phyloP scores from a whole-genome alignment of 2,329 filamentous ascomycete species.

The Lachnellula subtilissima region DNA sequence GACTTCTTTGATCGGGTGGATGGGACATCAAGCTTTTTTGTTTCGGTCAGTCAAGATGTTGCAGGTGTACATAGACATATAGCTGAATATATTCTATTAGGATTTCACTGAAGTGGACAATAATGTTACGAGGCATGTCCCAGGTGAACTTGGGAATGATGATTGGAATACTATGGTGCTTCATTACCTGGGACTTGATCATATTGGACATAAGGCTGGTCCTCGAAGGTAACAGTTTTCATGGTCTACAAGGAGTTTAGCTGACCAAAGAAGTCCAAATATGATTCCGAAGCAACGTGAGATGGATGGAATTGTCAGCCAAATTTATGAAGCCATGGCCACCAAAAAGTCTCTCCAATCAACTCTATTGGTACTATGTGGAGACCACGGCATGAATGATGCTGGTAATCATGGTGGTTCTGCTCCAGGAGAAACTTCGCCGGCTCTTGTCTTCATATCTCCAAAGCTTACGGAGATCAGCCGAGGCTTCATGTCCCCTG shows the following conservation, averaged over 20 bases:
- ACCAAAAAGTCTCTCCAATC: conserved; percentile 65
- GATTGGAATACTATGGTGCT: conserved; percentile 95
- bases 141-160: conserved; percentile 64
- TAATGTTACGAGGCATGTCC: conserved; percentile 90
- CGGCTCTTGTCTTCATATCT: conserved; percentile 85
- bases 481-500: conserved; percentile 44
- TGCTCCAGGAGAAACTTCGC: conserved; percentile 87
- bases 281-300: conserved; percentile 92
- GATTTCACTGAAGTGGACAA: conserved; percentile 98
- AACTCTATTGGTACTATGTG: conserved; percentile 79
- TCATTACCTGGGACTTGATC: conserved; percentile 92
- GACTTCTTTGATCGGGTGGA: conserved; percentile 80
- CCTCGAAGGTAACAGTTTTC: conserved; percentile 60
- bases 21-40: conserved; percentile 96
- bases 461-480: conserved; percentile 67
- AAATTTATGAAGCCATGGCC: conserved; percentile 73
- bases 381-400: conserved; percentile 99
- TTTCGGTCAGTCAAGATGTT: conserved; percentile 63
- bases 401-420: conserved; percentile 96
- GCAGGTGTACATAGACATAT: conserved; percentile 22
- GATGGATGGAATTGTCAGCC: conserved; percentile 79
- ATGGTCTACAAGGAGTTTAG: neutral
- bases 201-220: conserved; percentile 95
- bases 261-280: conserved; percentile 56
- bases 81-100: conserved; percentile 42